Evolutionary conservation across 2,329 filamentous ascomycete species (phyloP).

Genomic region (Exutisphaerella laricina): DNA sequence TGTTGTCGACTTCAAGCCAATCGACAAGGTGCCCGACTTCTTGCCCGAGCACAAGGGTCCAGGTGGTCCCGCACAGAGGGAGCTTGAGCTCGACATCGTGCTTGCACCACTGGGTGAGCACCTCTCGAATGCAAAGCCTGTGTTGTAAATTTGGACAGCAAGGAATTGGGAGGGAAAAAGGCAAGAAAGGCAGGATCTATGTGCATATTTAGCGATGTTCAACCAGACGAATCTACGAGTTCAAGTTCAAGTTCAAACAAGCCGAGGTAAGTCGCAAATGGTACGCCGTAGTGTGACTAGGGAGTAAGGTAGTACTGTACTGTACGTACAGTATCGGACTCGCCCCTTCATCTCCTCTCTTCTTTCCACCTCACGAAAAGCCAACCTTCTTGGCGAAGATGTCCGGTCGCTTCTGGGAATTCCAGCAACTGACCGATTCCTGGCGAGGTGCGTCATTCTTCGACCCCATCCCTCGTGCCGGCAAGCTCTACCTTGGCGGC

Average conservation of each 20-base stretch:
- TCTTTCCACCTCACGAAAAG: no score
- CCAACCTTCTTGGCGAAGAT: no score
- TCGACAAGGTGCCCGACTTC: slow-evolving; percentile 48
- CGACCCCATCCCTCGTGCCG: slow-evolving; percentile 34
- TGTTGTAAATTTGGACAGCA: slow-evolving; percentile 9
- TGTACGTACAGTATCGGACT: no score
- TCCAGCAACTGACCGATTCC: slow-evolving; percentile 24
- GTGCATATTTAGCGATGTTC: background rate
- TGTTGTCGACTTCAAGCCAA: slow-evolving; percentile 53
- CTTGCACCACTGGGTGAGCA: slow-evolving; percentile 41
- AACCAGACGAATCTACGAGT: background rate
- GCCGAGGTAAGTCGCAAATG: no score
- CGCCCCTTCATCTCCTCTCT: no score
- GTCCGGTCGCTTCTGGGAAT: slow-evolving; percentile 26
- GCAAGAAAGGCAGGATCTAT: background rate
- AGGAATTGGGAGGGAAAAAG: background rate
- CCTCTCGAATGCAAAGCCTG: slow-evolving; percentile 17
- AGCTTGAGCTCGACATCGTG: slow-evolving; percentile 58
- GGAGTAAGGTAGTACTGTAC: no score
- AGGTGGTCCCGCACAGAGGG: slow-evolving; percentile 32
- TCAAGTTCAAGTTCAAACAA: no score
- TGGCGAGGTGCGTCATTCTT: slow-evolving; percentile 34
- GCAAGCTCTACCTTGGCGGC: slow-evolving; percentile 39
- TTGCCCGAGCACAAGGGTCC: slow-evolving; percentile 36
- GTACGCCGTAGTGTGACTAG: no score